Evolutionary conservation across 306 rosid genomes (phyloP), one percentile per base, ranked within the genome.

Genomic region (Trifolium fragiferum): DNA sequence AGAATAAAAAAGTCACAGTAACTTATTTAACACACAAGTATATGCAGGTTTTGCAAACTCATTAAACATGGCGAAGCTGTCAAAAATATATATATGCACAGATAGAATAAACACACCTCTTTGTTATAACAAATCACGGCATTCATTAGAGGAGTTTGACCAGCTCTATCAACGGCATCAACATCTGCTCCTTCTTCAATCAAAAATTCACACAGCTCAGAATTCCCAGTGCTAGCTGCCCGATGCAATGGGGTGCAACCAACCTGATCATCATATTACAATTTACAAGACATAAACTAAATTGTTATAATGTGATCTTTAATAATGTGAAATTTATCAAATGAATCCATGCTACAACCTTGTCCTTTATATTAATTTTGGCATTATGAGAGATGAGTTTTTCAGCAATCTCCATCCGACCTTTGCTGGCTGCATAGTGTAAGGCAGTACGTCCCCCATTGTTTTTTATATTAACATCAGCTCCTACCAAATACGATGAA

Each of bases 111-210:
- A 49, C 84, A 60, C 77, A 91, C 98, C 92, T 90, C 93, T 83
- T 81, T 88, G 85, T 91, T 79, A 54, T 83, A 2, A 80, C 88
- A 90, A 81, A 94, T 84, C 81, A 91, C 98, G 5, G 98, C 96
- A 83, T 68, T 81, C 97, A 90, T 94, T 32, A 93, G 82, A 70
- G 97, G 89, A 65, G 97, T 90, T 83, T 93, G 96, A 51, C 97
- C 97, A 73, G 83, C 78, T 80, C 76, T 88, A 66, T 93, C 98
- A 68, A 70, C 85, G 47, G 87, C 85, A 76, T 94, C 98, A 74
- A 94, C 81, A 57, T 94, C 95, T n/a, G 98, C 98, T 41, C 97
- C 98, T 87, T 94, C 96, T 86, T 94, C 98, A 60, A 94, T 87
- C 44, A 94, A 75, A 83, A 87, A 67, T 63, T 94, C 98, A 72